Evolutionary conservation across 2,329 filamentous ascomycete genomes (phyloP).

Genomic region (Myriosclerotinia curreyana): DNA sequence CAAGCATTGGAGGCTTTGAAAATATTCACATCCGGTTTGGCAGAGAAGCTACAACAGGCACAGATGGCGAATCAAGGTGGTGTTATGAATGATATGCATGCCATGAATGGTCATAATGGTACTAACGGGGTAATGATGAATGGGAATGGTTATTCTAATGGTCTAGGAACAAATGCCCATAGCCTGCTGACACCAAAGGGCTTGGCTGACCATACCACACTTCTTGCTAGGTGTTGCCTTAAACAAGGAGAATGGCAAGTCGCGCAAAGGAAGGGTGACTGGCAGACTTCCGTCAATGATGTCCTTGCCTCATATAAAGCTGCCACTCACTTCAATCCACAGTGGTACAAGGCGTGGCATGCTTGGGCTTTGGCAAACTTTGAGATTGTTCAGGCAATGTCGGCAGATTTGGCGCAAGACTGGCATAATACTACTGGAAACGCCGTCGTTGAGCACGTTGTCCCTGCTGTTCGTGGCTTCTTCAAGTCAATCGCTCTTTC

Average conservation of each 20-base stretch:
- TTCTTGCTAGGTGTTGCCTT: conserved; percentile 93
- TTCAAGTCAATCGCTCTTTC: conserved; percentile 96
- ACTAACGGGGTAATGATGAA: conserved; percentile 42
- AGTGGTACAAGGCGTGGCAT: conserved; percentile 99
- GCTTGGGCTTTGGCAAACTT: conserved; percentile 98
- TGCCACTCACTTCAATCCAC: conserved; percentile 89
- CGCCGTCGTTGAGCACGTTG: conserved; percentile 80
- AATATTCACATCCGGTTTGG: conserved; percentile 59
- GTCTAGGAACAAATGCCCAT: conserved; percentile 43
- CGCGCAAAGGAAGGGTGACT: conserved; percentile 78
- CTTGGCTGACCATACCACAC: conserved; percentile 59
- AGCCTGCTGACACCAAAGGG: conserved; percentile 42
- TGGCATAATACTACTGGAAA: conserved; percentile 53
- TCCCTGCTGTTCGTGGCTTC: conserved; percentile 92
- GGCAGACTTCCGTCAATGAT: conserved; percentile 84
- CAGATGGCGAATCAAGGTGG: conserved; percentile 36
- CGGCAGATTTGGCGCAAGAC: conserved; percentile 39
- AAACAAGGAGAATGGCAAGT: conserved; percentile 97
- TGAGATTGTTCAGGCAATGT: conserved; percentile 83
- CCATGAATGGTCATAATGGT: conserved; percentile 41
- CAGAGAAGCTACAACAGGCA: conserved; percentile 39
- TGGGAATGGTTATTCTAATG: conserved; percentile 39
- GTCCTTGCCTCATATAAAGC: conserved; percentile 88
- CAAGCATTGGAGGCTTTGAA: conserved; percentile 58
- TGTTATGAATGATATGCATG: conserved; percentile 37